Evolutionary conservation across 805 yeast species (phyloP).

Genomic region (Ogataea parapolymorpha): DNA sequence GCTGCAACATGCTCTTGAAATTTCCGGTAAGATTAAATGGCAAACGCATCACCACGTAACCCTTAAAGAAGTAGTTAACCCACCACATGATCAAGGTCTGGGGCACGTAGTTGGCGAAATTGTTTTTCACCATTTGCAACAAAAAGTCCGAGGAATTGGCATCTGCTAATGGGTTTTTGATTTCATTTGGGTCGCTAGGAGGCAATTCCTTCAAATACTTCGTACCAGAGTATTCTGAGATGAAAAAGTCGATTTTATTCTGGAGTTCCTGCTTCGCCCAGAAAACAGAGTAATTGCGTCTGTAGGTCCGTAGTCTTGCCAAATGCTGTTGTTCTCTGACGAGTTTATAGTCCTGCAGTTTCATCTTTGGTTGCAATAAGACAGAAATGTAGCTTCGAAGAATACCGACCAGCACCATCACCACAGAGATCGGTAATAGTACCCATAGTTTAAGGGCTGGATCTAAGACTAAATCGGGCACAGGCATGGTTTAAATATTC

Average conservation of each 20-base stretch:
- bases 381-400: conserved; percentile 65
- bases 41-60: conserved; percentile 79
- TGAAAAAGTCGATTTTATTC: conserved; percentile 52
- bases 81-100: conserved; percentile 95
- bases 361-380: conserved; percentile 57
- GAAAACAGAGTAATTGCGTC: conserved; percentile 47
- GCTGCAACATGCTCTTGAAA: conserved; percentile 90
- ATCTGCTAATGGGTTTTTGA: conserved; percentile 65
- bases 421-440: conserved; percentile 79
- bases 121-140: conserved; percentile 74
- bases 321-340: conserved; percentile 65
- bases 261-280: conserved; percentile 48
- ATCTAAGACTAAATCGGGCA: conserved; percentile 64
- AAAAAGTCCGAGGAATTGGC: conserved; percentile 69
- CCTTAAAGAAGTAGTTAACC: conserved; percentile 91
- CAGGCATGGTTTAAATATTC: conserved; percentile 14
- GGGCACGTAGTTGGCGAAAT: conserved; percentile 80
- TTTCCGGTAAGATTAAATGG: conserved; percentile 90
- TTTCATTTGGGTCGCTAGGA: conserved; percentile 35
- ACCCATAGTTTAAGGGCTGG: conserved; percentile 89
- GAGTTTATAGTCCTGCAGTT: conserved; percentile 47
- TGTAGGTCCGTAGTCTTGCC: conserved; percentile 54
- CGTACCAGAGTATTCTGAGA: conserved; percentile 36
- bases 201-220: conserved; percentile 51
- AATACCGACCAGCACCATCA: conserved; percentile 85